Evolutionary conservation across 345 rosid species (phyloP).

Genomic region (Aquilaria malaccensis): DNA sequence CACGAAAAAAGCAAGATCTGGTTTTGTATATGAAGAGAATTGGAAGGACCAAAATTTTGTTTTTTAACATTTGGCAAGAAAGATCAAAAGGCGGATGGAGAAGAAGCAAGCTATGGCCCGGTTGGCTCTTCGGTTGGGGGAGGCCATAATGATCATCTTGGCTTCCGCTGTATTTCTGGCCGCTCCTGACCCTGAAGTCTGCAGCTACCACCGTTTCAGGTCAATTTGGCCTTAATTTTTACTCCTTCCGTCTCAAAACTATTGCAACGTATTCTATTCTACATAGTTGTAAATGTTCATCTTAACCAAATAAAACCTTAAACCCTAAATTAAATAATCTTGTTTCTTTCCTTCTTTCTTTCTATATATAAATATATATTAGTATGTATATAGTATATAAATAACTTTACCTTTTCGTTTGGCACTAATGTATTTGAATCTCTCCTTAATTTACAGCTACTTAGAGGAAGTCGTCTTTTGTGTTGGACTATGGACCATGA

Average conservation of each 20-base stretch:
- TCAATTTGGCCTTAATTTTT: constrained; percentile 6
- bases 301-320: background rate
- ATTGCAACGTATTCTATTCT: too few species aligned
- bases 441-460: constrained; percentile 32
- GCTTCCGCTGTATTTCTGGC: constrained; percentile 49
- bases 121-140: constrained; percentile 57
- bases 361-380: too few species aligned
- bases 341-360: background rate
- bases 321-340: background rate
- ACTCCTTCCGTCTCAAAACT: background rate
- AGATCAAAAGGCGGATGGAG: constrained; percentile 34
- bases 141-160: constrained; percentile 31
- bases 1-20: constrained; percentile 5
- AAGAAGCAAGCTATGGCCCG: constrained; percentile 44
- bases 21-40: constrained; percentile 15
- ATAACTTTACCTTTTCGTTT: background rate
- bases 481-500: too few species aligned
- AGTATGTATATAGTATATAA: too few species aligned
- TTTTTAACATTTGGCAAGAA: constrained; percentile 3
- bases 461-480: background rate
- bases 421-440: too few species aligned
- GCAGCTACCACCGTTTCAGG: constrained; percentile 59
- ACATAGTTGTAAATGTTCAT: background rate
- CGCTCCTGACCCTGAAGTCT: constrained; percentile 38
- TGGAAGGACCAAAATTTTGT: background rate